Percentiles rank a stretch among this genome's conserved stretches.
phyloP scores from a whole-genome alignment of 148 eudicot species.

The Limonium bicolor region DNA sequence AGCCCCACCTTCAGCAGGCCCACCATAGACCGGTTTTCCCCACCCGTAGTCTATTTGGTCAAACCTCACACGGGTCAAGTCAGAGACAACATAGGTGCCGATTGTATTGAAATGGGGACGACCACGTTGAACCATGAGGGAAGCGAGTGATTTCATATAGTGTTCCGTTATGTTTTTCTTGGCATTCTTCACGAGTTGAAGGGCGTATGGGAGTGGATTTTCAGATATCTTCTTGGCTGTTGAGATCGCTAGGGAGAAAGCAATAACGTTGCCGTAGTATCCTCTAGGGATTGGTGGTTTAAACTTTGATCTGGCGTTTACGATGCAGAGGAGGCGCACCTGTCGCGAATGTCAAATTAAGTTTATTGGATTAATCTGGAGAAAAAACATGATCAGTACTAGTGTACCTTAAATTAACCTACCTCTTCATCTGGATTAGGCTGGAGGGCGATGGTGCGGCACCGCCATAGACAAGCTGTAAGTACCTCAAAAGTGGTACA shows the following conservation, averaged over 20 bases:
- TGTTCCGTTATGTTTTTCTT: constrained; percentile 7
- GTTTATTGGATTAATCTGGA: too few species aligned
- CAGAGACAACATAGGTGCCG: constrained; percentile 9
- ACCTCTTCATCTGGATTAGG: constrained; percentile 5
- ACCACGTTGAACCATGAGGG: constrained; percentile 4
- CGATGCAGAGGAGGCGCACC: background rate
- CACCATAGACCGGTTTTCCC: constrained; percentile 17
- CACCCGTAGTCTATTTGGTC: constrained; percentile 15
- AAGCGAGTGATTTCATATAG: constrained; percentile 3
- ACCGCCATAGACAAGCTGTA: constrained; percentile 17
- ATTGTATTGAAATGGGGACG: background rate
- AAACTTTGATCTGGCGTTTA: constrained; percentile 3
- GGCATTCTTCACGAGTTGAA: constrained; percentile 13
- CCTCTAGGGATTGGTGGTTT: constrained; percentile 4
- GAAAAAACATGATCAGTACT: too few species aligned
- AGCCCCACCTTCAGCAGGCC: constrained; percentile 4
- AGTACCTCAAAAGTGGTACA: constrained; percentile 9
- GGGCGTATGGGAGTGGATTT: constrained; percentile 7
- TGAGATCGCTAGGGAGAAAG: constrained; percentile 1
- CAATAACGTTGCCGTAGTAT: constrained; percentile 14
- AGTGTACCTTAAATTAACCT: too few species aligned
- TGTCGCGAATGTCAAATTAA: too few species aligned
- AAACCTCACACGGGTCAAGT: background rate
- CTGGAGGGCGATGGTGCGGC: constrained; percentile 12
- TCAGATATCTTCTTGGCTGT: constrained; percentile 2